A percentile compares a stretch with the other conserved stretches of the same genome.
phyloP scores from a whole-genome alignment of 164 flowering plant species.

The Vitis rotundifolia region DNA sequence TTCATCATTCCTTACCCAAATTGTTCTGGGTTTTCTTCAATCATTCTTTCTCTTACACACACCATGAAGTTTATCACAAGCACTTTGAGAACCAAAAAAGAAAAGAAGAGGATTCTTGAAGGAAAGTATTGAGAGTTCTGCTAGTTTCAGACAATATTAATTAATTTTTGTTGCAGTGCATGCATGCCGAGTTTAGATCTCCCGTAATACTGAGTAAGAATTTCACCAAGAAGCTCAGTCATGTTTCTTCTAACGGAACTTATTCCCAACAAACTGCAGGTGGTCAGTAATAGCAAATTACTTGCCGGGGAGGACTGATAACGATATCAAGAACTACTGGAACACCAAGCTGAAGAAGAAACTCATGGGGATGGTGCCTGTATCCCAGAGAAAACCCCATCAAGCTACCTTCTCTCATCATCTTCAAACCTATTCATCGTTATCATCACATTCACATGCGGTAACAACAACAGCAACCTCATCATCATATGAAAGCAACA shows the following conservation, averaged over 20 bases:
- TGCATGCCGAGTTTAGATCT: slow-evolving; percentile 21
- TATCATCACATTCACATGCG: slow-evolving; percentile 12
- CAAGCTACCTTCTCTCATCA: slow-evolving; percentile 11
- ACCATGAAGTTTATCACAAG: too few species aligned
- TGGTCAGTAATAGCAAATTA: slow-evolving; percentile 57
- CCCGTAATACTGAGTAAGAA: slow-evolving; percentile 3
- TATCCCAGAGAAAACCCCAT: slow-evolving; percentile 6
- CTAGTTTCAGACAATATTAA: too few species aligned
- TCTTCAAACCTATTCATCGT: slow-evolving; percentile 16
- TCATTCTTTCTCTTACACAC: too few species aligned
- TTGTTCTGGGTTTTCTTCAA: too few species aligned
- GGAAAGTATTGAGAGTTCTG: too few species aligned
- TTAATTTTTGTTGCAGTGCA: background rate
- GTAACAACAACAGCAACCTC: slow-evolving; percentile 9
- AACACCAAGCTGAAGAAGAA: slow-evolving; percentile 57
- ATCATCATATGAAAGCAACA: slow-evolving; percentile 1
- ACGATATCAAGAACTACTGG: slow-evolving; percentile 58
- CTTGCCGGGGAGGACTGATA: slow-evolving; percentile 52
- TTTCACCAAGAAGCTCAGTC: too few species aligned
- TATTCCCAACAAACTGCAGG: slow-evolving; percentile 22
- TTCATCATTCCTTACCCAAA: too few species aligned
- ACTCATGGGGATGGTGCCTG: slow-evolving; percentile 17
- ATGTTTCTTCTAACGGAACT: slow-evolving; percentile 4
- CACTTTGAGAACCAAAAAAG: too few species aligned
- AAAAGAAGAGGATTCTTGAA: too few species aligned